These are phyloP conservation scores for Fusarium tuaranense DNA, from an alignment of 2,329 filamentous ascomycete genomes.

Conservation along the genomic window DNA sequence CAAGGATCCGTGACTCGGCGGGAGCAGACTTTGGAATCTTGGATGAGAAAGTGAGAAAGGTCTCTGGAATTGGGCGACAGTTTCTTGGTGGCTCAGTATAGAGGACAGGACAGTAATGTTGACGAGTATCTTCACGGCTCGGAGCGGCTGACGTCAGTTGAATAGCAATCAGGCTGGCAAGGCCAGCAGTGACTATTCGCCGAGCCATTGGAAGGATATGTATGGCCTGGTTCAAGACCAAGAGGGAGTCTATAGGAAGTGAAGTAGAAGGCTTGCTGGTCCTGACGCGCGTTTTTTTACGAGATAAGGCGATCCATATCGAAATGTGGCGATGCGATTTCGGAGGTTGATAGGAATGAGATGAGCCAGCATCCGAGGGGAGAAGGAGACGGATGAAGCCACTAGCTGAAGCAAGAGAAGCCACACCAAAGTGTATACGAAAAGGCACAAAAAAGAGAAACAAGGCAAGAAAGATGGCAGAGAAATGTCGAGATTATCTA, in stretches of 20 bases:
- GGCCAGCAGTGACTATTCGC: slow-evolving; percentile 20
- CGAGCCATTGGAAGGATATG: slow-evolving; percentile 25
- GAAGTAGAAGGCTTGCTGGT: background rate
- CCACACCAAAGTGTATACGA: background rate
- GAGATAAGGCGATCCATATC: slow-evolving; percentile 30
- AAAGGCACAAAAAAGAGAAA: background rate
- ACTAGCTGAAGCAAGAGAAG: background rate
- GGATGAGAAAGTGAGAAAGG: slow-evolving; percentile 36
- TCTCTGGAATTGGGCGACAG: slow-evolving; percentile 36
- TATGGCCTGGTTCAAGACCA: background rate
- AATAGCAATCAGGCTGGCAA: slow-evolving; percentile 16
- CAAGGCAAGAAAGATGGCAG: slow-evolving; percentile 5
- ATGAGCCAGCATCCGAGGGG: slow-evolving; percentile 10
- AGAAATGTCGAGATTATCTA: slow-evolving; percentile 24
- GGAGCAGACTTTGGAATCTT: slow-evolving; percentile 5
- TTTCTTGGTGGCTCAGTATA: slow-evolving; percentile 29
- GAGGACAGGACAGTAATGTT: slow-evolving; percentile 40
- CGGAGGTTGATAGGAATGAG: slow-evolving; percentile 16
- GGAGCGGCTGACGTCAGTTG: slow-evolving; percentile 27
- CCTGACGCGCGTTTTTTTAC: slow-evolving; percentile 29
- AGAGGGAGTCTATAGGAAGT: background rate
- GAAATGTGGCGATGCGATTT: slow-evolving; percentile 26
- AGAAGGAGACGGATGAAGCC: background rate
- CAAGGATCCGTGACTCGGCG: slow-evolving; percentile 49
- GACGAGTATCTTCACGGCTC: slow-evolving; percentile 11